Evolutionary conservation across 2,329 filamentous ascomycete species (phyloP).

Genomic region (Epichloe gansuensis): DNA sequence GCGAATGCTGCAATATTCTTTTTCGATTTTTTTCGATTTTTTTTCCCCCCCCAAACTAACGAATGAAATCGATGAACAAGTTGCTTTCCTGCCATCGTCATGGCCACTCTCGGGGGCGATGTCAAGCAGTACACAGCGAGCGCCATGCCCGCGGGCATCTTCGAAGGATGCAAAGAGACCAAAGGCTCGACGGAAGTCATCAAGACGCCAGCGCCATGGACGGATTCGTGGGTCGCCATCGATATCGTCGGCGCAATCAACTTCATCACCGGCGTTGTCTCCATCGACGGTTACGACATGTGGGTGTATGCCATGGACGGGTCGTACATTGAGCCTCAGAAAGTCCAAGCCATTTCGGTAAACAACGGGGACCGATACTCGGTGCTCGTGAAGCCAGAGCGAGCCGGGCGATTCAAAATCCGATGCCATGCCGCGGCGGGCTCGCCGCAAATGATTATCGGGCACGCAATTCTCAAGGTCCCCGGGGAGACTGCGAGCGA

Average conservation of each 20-base stretch:
- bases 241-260: constrained; percentile 41
- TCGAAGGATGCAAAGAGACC: constrained; percentile 35
- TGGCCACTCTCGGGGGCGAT: constrained; percentile 20
- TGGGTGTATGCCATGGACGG: constrained; percentile 43
- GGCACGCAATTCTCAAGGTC: constrained; percentile 34
- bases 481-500: background rate
- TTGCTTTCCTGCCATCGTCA: constrained; percentile 27
- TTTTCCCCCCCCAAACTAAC: background rate
- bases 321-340: constrained; percentile 38
- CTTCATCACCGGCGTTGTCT: constrained; percentile 29
- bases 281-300: constrained; percentile 40
- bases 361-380: constrained; percentile 41
- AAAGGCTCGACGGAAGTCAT: constrained; percentile 31
- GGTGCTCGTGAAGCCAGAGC: constrained; percentile 26
- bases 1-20: background rate
- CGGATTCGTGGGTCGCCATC: constrained; percentile 34
- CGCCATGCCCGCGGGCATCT: constrained; percentile 28
- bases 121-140: constrained; percentile 15
- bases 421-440: constrained; percentile 35
- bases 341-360: constrained; percentile 33
- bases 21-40: background rate
- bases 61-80: constrained; percentile 5
- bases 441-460: constrained; percentile 41
- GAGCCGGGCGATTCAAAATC: constrained; percentile 36
- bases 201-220: constrained; percentile 11